phyloP scores from a whole-genome alignment of 2,329 filamentous ascomycete species.

The Fusarium papillatum region DNA sequence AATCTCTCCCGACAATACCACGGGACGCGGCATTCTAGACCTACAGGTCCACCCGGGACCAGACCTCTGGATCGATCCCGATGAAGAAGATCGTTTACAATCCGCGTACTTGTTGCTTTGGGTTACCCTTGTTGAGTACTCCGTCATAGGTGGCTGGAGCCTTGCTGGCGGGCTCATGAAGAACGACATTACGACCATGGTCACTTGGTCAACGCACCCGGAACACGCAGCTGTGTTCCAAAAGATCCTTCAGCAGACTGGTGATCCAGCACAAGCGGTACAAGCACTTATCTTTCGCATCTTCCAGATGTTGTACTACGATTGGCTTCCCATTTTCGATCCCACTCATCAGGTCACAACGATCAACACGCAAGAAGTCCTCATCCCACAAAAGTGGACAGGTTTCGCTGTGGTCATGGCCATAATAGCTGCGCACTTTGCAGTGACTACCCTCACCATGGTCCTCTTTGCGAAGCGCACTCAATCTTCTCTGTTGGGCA shows the following conservation, averaged over 20 bases:
- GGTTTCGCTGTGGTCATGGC: neutral
- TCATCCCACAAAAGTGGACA: slow-evolving; percentile 4
- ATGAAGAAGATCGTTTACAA: neutral
- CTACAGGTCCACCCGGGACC: neutral
- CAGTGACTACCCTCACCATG: neutral
- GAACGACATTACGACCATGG: neutral
- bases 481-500: neutral
- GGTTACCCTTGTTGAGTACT: neutral
- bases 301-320: slow-evolving; percentile 28
- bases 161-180: neutral
- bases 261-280: slow-evolving; percentile 5
- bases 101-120: neutral
- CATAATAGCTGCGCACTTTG: neutral
- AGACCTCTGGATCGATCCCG: neutral
- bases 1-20: fast-evolving
- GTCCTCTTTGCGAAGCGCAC: slow-evolving; percentile 13
- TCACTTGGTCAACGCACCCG: slow-evolving; percentile 12
- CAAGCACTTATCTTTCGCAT: slow-evolving; percentile 3
- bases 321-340: slow-evolving; percentile 1
- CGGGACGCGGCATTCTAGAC: slow-evolving; percentile 5
- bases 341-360: fast-evolving
- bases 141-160: neutral
- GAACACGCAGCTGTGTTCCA: slow-evolving; percentile 20
- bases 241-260: slow-evolving; percentile 7
- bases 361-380: neutral